A percentile compares a stretch with the other conserved stretches of the same genome.
Conservation (phyloP, 768 basidiomycete species). For the Xerocomellus intermedius region DNA sequence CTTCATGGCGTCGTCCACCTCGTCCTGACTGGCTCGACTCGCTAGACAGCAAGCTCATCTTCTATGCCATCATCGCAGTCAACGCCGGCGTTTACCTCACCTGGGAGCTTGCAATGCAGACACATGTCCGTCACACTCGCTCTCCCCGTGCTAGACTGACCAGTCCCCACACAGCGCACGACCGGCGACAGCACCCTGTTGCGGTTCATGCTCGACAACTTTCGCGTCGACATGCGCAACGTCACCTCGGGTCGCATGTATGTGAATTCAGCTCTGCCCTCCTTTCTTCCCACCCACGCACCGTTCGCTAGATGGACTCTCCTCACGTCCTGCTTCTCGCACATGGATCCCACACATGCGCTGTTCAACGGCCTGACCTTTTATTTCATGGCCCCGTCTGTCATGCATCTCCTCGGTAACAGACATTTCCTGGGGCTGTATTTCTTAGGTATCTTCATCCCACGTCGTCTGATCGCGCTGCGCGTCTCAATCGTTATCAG, state of each 20-base stretch:
- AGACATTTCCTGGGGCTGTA: constrained; percentile 70
- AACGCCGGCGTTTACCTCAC: constrained; percentile 61
- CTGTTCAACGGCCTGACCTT: constrained; percentile 77
- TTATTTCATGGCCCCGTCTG: constrained; percentile 70
- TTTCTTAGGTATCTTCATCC: constrained; percentile 52
- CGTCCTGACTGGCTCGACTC: constrained; percentile 43
- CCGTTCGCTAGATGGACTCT: constrained; percentile 62
- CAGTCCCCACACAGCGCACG: constrained; percentile 30
- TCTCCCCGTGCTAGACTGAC: not conserved
- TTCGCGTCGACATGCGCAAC: constrained; percentile 60
- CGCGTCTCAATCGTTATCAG: constrained; percentile 33
- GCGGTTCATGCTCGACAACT: constrained; percentile 61
- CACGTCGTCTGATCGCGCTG: not conserved
- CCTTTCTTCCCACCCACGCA: not conserved
- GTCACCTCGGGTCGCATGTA: constrained; percentile 64
- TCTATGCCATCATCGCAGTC: constrained; percentile 62
- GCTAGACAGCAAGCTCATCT: constrained; percentile 51
- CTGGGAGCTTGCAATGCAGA: constrained; percentile 47
- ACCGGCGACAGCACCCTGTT: constrained; percentile 38
- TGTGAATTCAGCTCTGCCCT: constrained; percentile 20
- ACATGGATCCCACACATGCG: constrained; percentile 57
- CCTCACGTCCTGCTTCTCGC: constrained; percentile 70
- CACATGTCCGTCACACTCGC: constrained; percentile 32
- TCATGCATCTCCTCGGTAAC: constrained; percentile 63
- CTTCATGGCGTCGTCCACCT: constrained; percentile 30